Percentiles rank a stretch among this genome's conserved stretches.
These are phyloP conservation scores for Leptodontidium sp. DNA, from an alignment of 2,329 filamentous ascomycete species.

Conservation along the genomic window DNA sequence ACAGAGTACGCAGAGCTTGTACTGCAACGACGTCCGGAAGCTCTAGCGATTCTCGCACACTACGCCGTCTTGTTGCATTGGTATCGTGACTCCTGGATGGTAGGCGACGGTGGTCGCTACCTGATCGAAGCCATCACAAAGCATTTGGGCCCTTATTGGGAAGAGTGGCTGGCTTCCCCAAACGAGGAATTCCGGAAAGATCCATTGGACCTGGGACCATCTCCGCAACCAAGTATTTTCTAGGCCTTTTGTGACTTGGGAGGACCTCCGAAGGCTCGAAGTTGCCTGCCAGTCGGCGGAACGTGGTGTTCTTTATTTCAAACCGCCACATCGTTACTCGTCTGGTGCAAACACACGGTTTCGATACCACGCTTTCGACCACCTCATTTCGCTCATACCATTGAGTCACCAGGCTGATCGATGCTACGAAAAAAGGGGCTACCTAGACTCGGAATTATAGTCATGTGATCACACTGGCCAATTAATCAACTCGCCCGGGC, in stretches of 20 bases:
- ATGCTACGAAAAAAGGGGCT: too few species aligned
- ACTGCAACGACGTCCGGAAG: conserved; percentile 44
- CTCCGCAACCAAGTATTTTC: background rate
- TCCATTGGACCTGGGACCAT: too few species aligned
- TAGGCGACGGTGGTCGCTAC: conserved; percentile 35
- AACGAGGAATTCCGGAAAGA: background rate
- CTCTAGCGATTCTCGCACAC: conserved; percentile 48
- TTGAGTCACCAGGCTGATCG: too few species aligned
- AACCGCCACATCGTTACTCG: too few species aligned
- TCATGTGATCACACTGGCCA: background rate
- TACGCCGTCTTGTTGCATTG: conserved; percentile 48
- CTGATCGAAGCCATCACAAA: conserved; percentile 35
- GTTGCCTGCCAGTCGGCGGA: too few species aligned
- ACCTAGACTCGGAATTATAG: background rate
- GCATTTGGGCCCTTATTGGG: conserved; percentile 34
- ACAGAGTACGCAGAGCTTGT: conserved; percentile 45
- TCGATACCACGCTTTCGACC: too few species aligned
- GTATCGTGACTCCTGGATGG: conserved; percentile 36
- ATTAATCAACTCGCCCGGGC: background rate
- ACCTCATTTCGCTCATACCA: too few species aligned
- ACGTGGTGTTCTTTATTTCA: too few species aligned
- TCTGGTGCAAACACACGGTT: too few species aligned
- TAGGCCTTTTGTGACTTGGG: background rate
- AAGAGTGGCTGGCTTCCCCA: conserved; percentile 28
- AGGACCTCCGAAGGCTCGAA: background rate